Base-by-base conservation (phyloP, 176 grass and related monocot species). In the Aegilops speltoides region DNA sequence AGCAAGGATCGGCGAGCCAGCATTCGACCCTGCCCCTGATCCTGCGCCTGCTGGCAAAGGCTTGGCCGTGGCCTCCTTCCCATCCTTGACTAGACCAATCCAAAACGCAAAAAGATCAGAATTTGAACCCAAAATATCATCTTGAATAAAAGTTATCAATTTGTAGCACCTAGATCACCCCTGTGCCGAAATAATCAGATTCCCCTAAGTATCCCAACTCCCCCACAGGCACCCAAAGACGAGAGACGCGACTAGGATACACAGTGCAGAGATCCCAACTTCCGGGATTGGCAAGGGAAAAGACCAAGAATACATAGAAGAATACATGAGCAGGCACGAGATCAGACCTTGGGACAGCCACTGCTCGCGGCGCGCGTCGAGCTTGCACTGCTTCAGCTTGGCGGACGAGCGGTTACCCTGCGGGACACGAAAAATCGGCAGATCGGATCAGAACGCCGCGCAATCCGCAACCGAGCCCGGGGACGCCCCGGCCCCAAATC, bases 371-470 rank as follows among this genome's bases (percentile, higher is more conserved):
- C 97, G 87, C 56, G 94, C 94, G 73, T 99, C 97, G 57, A 94
- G 89, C 87, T 99, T 99, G 90, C 87, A 93, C 91, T 97, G 94
- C 89, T 97, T 99, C 86, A 97, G 87, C 88, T 95, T 99, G 36
- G 97, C 97, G 61, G 94, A 91, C 28, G 94, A 89, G 68, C 97
- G 71, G 87, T 92, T 96, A 23, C 85, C 89, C 97, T 99, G 81
- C 57, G 43, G 72, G 40, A 13, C n/a, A 75, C 29, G 23, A 14
- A 40, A 75, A 76, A 32, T 9, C 4, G 17, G 11, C 74, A 74
- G 71, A 77, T 77, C 85, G 87, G 82, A 88, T 86, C 85, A 81
- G 77, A 76, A 65, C 43, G 54, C 61, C 34, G 14, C 70, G 20
- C 36, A 81, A 86, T 64, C 83, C 72, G 64, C 46, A 46, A 23